Percentiles rank a stretch among this genome's conserved stretches.
Conservation (phyloP, 2,329 filamentous ascomycete species). For the Hyphodiscus sp. region DNA sequence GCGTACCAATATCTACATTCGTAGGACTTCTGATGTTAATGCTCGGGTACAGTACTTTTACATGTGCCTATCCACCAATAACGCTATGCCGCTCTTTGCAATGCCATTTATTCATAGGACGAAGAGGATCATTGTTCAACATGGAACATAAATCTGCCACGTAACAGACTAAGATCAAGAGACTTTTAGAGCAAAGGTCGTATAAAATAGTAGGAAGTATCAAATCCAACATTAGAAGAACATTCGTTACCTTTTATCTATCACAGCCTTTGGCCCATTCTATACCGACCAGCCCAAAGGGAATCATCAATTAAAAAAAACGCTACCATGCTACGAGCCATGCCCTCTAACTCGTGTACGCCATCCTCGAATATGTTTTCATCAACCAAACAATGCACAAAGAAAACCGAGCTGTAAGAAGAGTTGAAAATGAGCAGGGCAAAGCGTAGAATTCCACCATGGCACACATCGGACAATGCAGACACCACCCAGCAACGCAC, state of each 20-base stretch:
- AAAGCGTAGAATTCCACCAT: background rate
- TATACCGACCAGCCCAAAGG: background rate
- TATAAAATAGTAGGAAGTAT: background rate
- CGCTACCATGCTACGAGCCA: background rate
- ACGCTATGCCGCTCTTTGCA: background rate
- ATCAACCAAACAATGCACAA: background rate
- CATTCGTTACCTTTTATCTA: background rate
- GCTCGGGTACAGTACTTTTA: background rate
- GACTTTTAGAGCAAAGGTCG: background rate
- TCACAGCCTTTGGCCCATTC: background rate
- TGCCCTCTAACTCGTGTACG: background rate
- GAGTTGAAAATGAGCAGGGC: background rate
- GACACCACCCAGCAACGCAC: background rate
- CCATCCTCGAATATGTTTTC: background rate
- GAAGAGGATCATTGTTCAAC: background rate
- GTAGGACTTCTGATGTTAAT: background rate
- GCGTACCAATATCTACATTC: background rate
- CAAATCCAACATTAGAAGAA: conserved; percentile 7
- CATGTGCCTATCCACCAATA: background rate
- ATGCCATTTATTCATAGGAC: background rate
- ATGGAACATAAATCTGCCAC: background rate
- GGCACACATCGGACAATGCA: background rate
- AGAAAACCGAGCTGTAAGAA: background rate
- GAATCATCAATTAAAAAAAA: background rate
- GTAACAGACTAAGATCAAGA: background rate